A percentile compares a stretch with the other conserved stretches of the same genome.
These are phyloP conservation scores for Spinellus fusiger DNA, from an alignment of 192 early-diverging fungal genomes.

Conservation along the genomic window DNA sequence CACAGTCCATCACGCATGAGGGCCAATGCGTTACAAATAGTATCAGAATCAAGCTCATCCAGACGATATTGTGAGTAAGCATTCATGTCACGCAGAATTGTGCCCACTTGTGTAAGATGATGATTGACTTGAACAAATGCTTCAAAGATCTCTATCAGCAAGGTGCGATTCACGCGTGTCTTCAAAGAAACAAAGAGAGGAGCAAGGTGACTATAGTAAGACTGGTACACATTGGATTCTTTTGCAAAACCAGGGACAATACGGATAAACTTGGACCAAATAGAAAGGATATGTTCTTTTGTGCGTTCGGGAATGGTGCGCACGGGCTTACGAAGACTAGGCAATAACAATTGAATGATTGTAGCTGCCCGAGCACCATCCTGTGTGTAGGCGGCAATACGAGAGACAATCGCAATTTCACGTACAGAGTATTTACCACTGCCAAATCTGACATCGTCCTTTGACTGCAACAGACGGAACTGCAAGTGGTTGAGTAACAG, in stretches of 20 bases:
- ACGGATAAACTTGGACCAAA: slow-evolving; percentile 73
- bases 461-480: slow-evolving; percentile 39
- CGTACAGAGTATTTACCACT: slow-evolving; percentile 54
- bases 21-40: slow-evolving; percentile 70
- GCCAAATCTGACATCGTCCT: slow-evolving; percentile 41
- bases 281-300: slow-evolving; percentile 79
- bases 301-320: slow-evolving; percentile 68
- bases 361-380: slow-evolving; percentile 58
- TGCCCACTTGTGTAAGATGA: slow-evolving; percentile 42
- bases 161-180: slow-evolving; percentile 53
- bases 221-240: slow-evolving; percentile 34
- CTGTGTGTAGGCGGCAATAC: slow-evolving; percentile 67
- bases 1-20: slow-evolving; percentile 67
- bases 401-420: slow-evolving; percentile 75
- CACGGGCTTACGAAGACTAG: slow-evolving; percentile 68
- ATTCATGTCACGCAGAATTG: slow-evolving; percentile 71
- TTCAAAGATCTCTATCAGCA: slow-evolving; percentile 57
- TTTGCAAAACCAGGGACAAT: slow-evolving; percentile 53
- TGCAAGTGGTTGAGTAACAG: slow-evolving; percentile 55
- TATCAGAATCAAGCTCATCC: slow-evolving; percentile 86
- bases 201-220: slow-evolving; percentile 63
- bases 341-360: slow-evolving; percentile 76
- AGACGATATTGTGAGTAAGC: slow-evolving; percentile 65
- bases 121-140: slow-evolving; percentile 59
- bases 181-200: slow-evolving; percentile 66